Conservation (phyloP, 225 moss, liverwort and hornwort species). For the Polytrichum commune region DNA sequence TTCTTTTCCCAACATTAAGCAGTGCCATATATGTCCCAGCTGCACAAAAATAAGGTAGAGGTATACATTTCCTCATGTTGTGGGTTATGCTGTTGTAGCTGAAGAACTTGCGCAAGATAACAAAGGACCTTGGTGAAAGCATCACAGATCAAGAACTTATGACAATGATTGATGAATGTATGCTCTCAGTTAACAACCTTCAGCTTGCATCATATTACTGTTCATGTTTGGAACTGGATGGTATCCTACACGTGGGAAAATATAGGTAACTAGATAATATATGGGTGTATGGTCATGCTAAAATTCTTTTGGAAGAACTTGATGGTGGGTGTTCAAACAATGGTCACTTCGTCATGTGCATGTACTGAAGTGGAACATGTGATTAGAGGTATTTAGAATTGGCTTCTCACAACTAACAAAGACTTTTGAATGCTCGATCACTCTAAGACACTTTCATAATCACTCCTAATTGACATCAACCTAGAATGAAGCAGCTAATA, state of each 20-base stretch:
- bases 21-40: no score
- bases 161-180: constrained; percentile 49
- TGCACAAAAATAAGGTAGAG: neutral
- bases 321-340: no score
- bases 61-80: neutral
- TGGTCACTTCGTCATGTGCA: no score
- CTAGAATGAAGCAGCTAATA: neutral
- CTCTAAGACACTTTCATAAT: no score
- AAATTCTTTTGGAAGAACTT: no score
- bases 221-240: neutral
- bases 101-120: constrained; percentile 35
- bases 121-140: constrained; percentile 35
- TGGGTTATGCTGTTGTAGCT: constrained; percentile 15
- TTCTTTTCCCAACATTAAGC: neutral
- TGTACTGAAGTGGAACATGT: no score
- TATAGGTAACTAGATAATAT: no score
- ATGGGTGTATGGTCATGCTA: no score
- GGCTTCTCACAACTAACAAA: no score
- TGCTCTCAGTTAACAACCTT: neutral
- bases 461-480: no score
- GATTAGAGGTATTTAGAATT: no score
- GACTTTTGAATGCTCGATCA: neutral
- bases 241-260: neutral
- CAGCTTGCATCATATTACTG: neutral
- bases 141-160: constrained; percentile 33